Percentiles rank a stretch among this genome's conserved stretches.
phyloP scores from a whole-genome alignment of 2,329 filamentous ascomycete genomes.

The Colletotrichum musicola region DNA sequence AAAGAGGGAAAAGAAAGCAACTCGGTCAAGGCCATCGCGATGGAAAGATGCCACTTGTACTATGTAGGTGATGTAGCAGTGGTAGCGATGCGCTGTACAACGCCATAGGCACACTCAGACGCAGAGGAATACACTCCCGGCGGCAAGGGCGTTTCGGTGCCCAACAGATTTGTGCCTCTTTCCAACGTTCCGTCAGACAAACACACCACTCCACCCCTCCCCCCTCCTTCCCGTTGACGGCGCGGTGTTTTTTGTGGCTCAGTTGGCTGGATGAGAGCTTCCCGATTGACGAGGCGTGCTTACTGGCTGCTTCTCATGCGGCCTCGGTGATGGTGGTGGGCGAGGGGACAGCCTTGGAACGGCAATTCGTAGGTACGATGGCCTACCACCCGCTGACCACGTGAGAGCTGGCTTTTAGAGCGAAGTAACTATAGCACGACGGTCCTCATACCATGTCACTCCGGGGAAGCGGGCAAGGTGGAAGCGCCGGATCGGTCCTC shows the following conservation, averaged over 20 bases:
- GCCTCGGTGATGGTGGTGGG: slow-evolving; percentile 38
- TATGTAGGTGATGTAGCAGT: slow-evolving; percentile 14
- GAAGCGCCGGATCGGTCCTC: slow-evolving; percentile 23
- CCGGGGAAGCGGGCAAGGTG: slow-evolving; percentile 15
- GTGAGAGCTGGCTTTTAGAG: not conserved
- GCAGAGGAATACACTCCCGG: slow-evolving; percentile 52
- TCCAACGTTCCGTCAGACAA: slow-evolving; percentile 50
- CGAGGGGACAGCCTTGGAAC: not conserved
- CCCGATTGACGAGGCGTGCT: slow-evolving; percentile 39
- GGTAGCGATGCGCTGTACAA: slow-evolving; percentile 62
- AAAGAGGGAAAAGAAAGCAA: not conserved
- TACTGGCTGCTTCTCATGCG: slow-evolving; percentile 37
- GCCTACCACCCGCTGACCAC: not conserved
- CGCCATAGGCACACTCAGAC: slow-evolving; percentile 27
- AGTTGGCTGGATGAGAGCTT: slow-evolving; percentile 33
- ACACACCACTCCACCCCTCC: slow-evolving; percentile 43
- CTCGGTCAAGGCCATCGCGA: slow-evolving; percentile 3
- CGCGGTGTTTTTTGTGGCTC: too few species aligned
- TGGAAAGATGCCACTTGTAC: not conserved
- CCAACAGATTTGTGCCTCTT: slow-evolving; percentile 57
- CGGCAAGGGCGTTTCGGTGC: slow-evolving; percentile 61
- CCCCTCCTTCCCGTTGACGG: too few species aligned
- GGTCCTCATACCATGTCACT: not conserved
- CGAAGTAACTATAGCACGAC: not conserved
- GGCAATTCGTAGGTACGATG: slow-evolving; percentile 4